Evolutionary conservation across 805 yeast genomes (phyloP).

Genomic region (Candida silvicultrix): DNA sequence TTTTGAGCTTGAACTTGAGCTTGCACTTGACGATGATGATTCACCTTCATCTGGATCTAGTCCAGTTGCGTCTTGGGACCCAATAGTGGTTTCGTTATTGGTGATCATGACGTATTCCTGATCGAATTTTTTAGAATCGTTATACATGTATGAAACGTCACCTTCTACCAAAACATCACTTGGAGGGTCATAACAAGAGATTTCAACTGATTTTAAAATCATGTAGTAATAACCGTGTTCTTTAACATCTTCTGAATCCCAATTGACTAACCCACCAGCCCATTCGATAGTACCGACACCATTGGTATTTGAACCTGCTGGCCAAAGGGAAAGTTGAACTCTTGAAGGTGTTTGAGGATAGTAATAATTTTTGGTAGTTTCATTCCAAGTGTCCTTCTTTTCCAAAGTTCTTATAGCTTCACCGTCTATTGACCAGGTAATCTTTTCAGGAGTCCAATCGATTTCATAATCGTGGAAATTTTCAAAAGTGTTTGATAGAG

Average conservation of each 20-base stretch:
- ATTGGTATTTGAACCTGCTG: constrained; percentile 55
- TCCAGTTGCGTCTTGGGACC: constrained; percentile 60
- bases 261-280: constrained; percentile 86
- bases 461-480: constrained; percentile 70
- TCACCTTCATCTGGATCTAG: too few species aligned
- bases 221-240: constrained; percentile 81
- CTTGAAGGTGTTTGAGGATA: constrained; percentile 75
- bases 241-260: constrained; percentile 70
- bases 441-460: constrained; percentile 74
- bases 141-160: constrained; percentile 46
- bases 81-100: constrained; percentile 54
- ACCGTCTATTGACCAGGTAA: constrained; percentile 74
- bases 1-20: constrained; percentile 3
- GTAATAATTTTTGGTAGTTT: constrained; percentile 47
- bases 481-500: constrained; percentile 48
- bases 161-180: constrained; percentile 39
- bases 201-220: constrained; percentile 48
- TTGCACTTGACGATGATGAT: not conserved
- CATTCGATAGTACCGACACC: constrained; percentile 65
- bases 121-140: constrained; percentile 40
- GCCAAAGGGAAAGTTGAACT: constrained; percentile 73
- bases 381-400: constrained; percentile 54
- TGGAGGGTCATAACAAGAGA: constrained; percentile 75
- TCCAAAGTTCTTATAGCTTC: constrained; percentile 55
- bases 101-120: constrained; percentile 52